phyloP scores from a whole-genome alignment of 768 basidiomycete genomes.

The Galerina sulciceps region DNA sequence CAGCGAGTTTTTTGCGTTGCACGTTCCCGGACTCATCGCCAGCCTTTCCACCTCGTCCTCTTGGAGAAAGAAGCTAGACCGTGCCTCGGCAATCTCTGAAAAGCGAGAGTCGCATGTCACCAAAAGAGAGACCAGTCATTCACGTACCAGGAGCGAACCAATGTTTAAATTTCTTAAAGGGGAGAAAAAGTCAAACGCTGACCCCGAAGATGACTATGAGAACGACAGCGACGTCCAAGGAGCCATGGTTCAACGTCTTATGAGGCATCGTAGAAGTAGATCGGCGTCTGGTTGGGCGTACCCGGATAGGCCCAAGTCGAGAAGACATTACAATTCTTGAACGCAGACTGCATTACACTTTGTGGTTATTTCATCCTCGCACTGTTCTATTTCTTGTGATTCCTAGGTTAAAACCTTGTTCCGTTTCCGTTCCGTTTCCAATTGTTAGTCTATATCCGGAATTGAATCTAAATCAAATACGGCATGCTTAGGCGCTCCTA shows the following conservation, averaged over 20 bases:
- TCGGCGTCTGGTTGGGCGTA: conserved; percentile 34
- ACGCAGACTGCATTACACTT: background rate
- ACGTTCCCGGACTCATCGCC: conserved; percentile 15
- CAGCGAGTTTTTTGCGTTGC: conserved; percentile 23
- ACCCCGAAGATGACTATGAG: conserved; percentile 1
- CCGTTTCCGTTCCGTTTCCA: background rate
- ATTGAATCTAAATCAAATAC: background rate
- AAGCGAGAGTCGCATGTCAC: background rate
- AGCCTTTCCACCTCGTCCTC: conserved; percentile 6
- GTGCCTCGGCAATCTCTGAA: background rate
- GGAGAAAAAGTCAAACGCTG: conserved; percentile 1
- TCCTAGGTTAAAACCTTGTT: background rate
- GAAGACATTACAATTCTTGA: background rate
- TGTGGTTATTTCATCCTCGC: too few species aligned
- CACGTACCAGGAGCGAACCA: conserved; percentile 27
- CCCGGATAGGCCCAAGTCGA: conserved; percentile 16
- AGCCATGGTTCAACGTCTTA: conserved; percentile 16
- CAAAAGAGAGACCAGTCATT: conserved; percentile 13
- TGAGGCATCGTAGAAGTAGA: conserved; percentile 28
- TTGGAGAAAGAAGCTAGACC: background rate
- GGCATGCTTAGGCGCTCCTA: background rate
- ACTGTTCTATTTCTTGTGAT: background rate
- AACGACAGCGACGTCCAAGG: conserved; percentile 7
- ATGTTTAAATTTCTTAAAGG: background rate
- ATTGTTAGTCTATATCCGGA: background rate